These are phyloP conservation scores for Pyrenophora tritici-repentis DNA, from an alignment of 2,329 filamentous ascomycete species.

Conservation along the genomic window DNA sequence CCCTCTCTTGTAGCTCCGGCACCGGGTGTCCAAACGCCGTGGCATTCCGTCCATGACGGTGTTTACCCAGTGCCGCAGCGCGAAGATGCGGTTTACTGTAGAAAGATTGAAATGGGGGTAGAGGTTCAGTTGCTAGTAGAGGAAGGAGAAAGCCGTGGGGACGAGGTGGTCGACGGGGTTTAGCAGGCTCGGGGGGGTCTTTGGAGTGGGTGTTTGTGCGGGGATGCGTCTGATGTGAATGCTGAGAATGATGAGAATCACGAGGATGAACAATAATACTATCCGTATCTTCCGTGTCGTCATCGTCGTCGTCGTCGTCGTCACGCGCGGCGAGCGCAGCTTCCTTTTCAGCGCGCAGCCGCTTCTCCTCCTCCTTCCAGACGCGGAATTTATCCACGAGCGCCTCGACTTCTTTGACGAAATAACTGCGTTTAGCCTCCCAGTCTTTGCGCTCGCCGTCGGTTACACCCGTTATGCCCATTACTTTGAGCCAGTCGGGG, in stretches of 20 bases:
- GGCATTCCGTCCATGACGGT: conserved; percentile 70
- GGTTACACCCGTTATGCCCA: conserved; percentile 85
- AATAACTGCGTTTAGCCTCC: conserved; percentile 82
- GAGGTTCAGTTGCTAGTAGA: conserved; percentile 39
- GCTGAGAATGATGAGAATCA: conserved; percentile 11
- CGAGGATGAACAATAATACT: conserved; percentile 19
- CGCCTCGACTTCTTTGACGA: conserved; percentile 79
- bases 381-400: conserved; percentile 85
- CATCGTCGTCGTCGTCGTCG: conserved; percentile 49
- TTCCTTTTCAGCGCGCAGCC: conserved; percentile 76
- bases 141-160: conserved; percentile 41
- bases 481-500: conserved; percentile 88
- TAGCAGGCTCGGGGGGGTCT: conserved; percentile 44
- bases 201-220: too few relatives aligned
- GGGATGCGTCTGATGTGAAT: too few relatives aligned
- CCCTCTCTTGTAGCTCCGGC: conserved; percentile 70
- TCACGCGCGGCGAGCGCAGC: conserved; percentile 59
- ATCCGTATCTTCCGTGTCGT: conserved; percentile 45
- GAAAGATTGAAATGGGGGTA: conserved; percentile 81
- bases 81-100: conserved; percentile 80
- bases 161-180: conserved; percentile 39
- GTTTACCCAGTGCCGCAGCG: conserved; percentile 75
- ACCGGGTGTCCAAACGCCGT: conserved; percentile 82
- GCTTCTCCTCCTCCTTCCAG: conserved; percentile 90
- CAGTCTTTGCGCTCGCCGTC: conserved; percentile 86